These are phyloP conservation scores for Beauveria bassiana DNA, from an alignment of 2,329 filamentous ascomycete genomes.

Conservation along the genomic window DNA sequence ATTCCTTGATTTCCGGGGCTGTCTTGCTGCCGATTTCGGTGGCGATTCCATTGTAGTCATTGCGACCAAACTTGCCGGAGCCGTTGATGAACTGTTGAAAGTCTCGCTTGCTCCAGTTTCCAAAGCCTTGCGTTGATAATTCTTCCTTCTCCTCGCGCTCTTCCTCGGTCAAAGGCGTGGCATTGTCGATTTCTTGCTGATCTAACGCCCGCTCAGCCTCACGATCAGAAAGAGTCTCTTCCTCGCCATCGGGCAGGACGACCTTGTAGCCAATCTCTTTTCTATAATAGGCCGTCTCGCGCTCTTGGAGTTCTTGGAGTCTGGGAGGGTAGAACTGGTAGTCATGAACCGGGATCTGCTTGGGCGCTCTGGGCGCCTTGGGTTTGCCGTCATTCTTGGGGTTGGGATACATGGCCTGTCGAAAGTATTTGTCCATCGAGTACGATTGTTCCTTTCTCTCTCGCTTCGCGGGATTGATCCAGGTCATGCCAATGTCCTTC, in stretches of 20 bases:
- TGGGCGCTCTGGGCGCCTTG: slow-evolving; percentile 90
- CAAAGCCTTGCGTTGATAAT: slow-evolving; percentile 78
- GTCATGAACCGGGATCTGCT: slow-evolving; percentile 86
- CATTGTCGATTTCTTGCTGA: slow-evolving; percentile 89
- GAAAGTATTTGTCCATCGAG: slow-evolving; percentile 98
- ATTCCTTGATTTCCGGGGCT: slow-evolving; percentile 75
- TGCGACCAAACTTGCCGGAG: slow-evolving; percentile 84
- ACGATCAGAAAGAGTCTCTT: slow-evolving; percentile 78
- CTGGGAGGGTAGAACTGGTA: slow-evolving; percentile 92
- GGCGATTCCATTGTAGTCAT: slow-evolving; percentile 77
- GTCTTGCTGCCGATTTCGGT: slow-evolving; percentile 88
- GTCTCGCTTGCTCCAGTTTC: slow-evolving; percentile 92
- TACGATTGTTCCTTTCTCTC: slow-evolving; percentile 98
- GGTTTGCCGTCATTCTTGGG: slow-evolving; percentile 87
- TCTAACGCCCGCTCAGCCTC: slow-evolving; percentile 81
- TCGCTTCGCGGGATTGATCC: slow-evolving; percentile 98
- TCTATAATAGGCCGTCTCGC: slow-evolving; percentile 90
- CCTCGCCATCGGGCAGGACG: slow-evolving; percentile 77
- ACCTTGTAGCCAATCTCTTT: slow-evolving; percentile 97
- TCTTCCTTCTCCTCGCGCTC: slow-evolving; percentile 81
- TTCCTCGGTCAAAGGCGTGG: slow-evolving; percentile 77
- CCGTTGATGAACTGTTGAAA: slow-evolving; percentile 98
- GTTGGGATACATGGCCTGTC: slow-evolving; percentile 70
- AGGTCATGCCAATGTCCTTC: slow-evolving; percentile 85
- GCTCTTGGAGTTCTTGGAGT: slow-evolving; percentile 83